phyloP scores from a whole-genome alignment of 371 early-diverging fungal species.

The Syncephalis plumigaleata region DNA sequence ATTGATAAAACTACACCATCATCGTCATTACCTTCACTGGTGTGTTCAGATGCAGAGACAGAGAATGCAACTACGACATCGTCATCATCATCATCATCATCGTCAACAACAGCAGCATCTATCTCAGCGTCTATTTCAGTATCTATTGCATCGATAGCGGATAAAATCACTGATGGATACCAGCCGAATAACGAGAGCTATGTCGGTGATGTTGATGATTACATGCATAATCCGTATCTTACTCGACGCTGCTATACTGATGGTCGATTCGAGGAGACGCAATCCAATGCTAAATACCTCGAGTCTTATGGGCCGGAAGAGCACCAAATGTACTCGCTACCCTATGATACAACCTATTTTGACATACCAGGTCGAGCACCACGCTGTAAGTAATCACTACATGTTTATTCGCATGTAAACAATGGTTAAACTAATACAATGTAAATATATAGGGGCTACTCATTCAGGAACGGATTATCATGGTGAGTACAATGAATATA shows the following conservation, averaged over 20 bases:
- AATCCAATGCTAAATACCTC: slow-evolving; percentile 20
- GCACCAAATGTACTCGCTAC: slow-evolving; percentile 57
- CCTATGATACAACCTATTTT: slow-evolving; percentile 63
- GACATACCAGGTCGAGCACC: slow-evolving; percentile 84
- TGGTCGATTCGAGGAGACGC: slow-evolving; percentile 20
- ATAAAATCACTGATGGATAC: not conserved
- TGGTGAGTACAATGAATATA: slow-evolving; percentile 17
- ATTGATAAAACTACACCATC: too few species aligned
- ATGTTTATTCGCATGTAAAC: not conserved
- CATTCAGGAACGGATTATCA: slow-evolving; percentile 87
- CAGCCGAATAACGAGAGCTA: slow-evolving; percentile 10
- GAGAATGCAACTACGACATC: not conserved
- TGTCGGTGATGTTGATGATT: slow-evolving; percentile 51
- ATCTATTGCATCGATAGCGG: not conserved
- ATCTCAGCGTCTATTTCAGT: not conserved
- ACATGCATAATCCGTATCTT: slow-evolving; percentile 60
- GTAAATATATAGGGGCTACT: slow-evolving; percentile 35
- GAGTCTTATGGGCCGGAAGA: slow-evolving; percentile 60
- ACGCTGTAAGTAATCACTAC: slow-evolving; percentile 27
- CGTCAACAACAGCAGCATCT: too few species aligned
- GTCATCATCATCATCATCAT: not conserved
- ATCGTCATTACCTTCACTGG: slow-evolving; percentile 27
- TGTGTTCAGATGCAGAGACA: slow-evolving; percentile 24
- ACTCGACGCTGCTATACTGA: slow-evolving; percentile 40
- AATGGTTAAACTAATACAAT: too few species aligned